Conservation (phyloP, 352 stramenopile species). For the Phytophthora colocasiae region DNA sequence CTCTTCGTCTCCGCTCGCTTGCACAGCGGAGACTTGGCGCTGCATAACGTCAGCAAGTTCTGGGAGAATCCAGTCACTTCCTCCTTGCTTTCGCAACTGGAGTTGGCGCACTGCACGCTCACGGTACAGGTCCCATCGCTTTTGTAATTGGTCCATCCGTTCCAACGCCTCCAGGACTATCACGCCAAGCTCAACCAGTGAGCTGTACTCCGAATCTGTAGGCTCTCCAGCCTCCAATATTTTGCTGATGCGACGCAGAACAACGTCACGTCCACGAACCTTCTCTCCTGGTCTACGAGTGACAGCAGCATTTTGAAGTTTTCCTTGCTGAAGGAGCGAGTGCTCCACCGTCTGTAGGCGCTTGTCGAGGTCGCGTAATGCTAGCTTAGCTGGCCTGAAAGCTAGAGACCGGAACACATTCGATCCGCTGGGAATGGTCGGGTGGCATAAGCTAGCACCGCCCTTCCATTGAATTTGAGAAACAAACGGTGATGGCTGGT, state of each 20-base stretch:
- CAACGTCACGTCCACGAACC: conserved; percentile 72
- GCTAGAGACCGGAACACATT: conserved; percentile 74
- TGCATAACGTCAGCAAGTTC: conserved; percentile 73
- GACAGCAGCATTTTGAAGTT: conserved; percentile 54
- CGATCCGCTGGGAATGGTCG: conserved; percentile 44
- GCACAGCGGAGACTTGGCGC: conserved; percentile 42
- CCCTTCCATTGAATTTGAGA: conserved; percentile 70
- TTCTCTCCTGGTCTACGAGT: conserved; percentile 59
- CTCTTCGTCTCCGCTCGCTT: conserved; percentile 27
- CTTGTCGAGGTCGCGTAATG: conserved; percentile 75
- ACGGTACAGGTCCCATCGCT: conserved; percentile 60
- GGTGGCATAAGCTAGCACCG: conserved; percentile 72
- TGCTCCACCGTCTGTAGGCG: conserved; percentile 69
- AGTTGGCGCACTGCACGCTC: conserved; percentile 55
- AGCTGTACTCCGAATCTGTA: conserved; percentile 56
- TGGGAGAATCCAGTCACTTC: conserved; percentile 72
- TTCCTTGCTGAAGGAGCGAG: conserved; percentile 52
- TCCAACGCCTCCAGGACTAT: conserved; percentile 80
- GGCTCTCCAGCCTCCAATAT: conserved; percentile 75
- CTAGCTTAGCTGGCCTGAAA: conserved; percentile 68
- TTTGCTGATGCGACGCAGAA: conserved; percentile 70
- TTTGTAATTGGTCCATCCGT: conserved; percentile 64
- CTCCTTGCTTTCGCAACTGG: conserved; percentile 57
- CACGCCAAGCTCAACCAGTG: conserved; percentile 74
- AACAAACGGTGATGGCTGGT: conserved; percentile 63